Conservation (phyloP, 352 stramenopile species). For the Phytophthora meadii region DNA sequence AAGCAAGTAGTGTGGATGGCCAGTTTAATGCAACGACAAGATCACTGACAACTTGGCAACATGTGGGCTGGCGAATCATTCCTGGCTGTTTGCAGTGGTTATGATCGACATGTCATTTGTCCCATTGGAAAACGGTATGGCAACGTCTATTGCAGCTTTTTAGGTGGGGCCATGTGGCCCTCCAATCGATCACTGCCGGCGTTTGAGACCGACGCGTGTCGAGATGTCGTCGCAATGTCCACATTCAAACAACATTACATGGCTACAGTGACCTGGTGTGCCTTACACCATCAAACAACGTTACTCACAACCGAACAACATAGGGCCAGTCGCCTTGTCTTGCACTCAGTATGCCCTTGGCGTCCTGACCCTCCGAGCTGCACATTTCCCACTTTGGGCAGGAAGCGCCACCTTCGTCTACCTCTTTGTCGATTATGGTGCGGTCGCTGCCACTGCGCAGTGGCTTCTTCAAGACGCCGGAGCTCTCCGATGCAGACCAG, state of each 20-base stretch:
- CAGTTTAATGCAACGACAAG: too few relatives aligned
- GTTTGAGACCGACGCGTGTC: too few relatives aligned
- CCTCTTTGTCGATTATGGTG: constrained; percentile 56
- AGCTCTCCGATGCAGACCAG: constrained; percentile 71
- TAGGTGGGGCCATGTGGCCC: too few relatives aligned
- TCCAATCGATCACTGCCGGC: too few relatives aligned
- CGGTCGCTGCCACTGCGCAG: constrained; percentile 78
- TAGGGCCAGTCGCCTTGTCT: constrained; percentile 35
- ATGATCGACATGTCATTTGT: too few relatives aligned
- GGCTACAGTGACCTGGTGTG: neutral
- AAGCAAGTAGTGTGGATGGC: too few relatives aligned
- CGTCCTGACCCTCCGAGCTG: neutral
- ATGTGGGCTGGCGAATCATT: too few relatives aligned
- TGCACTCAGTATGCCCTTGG: constrained; percentile 11
- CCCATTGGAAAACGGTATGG: too few relatives aligned
- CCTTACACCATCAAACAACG: neutral
- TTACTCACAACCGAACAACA: constrained; percentile 31
- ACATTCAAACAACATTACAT: constrained; percentile 2
- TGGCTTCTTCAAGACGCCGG: constrained; percentile 77
- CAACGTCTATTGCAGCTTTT: too few relatives aligned
- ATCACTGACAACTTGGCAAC: too few relatives aligned
- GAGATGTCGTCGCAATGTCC: too few relatives aligned
- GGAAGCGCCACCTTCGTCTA: constrained; percentile 2
- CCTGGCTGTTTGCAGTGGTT: too few relatives aligned
- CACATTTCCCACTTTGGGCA: constrained; percentile 16